Base-by-base conservation (phyloP, 805 yeast species). In the Nakazawaea laoshanensis region DNA sequence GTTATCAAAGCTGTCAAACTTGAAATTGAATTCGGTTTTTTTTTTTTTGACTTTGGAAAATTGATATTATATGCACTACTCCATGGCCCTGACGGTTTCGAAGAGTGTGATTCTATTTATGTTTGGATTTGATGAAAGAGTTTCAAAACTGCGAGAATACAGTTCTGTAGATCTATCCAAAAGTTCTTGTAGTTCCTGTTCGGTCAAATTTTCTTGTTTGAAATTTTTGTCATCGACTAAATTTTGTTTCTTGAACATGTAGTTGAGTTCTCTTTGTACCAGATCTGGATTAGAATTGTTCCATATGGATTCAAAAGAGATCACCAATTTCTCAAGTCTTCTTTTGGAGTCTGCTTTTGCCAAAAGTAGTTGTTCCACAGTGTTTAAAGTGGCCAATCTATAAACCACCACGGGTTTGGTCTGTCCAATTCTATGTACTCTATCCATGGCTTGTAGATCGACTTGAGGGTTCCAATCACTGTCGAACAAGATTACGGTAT, bases 401-500 rank as follows among this genome's bases (percentile, higher is more conserved):
- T 79, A 85, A 1, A 89, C 71, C 15, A 84, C 64, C 4, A 88
- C 95, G 1, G 96, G 96, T 35, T 70, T 74, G 1, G 61, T 66
- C 52, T 89, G 98, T 1, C 97, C 97, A 35, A 92, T 85, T 48
- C 98, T 65, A 51, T 89, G 97, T 9, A 83, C 94, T 35, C 98
- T 66, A 47, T 88, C 97, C 75, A 89, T 89, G 0, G 97, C 97
- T 52, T 89, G 98, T 32, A 87, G 60, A 55, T 89, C 97, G 41
- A 86, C 94, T 49, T 89, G 96, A 0, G 97, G 98, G 48, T 89
- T 89, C 95, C 96, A 89, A 50, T 89, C 98, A 36, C 86, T 81
- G 48, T 89, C 98, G 49, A 85, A 87, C 8, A 89, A 47, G 3
- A 89, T 72, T 1, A 92, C 97, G 2, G 94, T 78, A 42, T 92